Base-by-base conservation (phyloP, 2,329 filamentous ascomycete genomes). In the Ilyonectria destructans region DNA sequence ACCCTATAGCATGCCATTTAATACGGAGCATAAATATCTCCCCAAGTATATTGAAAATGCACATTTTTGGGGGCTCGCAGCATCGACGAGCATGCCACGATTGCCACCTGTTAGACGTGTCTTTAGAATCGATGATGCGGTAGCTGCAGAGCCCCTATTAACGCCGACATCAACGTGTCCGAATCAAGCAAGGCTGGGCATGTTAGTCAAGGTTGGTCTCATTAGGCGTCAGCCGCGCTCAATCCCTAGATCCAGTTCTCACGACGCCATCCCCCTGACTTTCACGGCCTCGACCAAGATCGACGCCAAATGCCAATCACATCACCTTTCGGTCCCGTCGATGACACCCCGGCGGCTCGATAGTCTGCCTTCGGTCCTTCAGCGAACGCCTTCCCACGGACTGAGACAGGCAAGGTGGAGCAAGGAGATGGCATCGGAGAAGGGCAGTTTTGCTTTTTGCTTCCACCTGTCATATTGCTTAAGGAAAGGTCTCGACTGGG, bases 321-420 rank as follows among this genome's bases (percentile, higher is more conserved):
- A 54, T 57, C 45, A 26, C 57, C 57, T 23, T 19, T 51, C 29
- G 45, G 37, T 49, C 60, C 52, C 60, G 54, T 57, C 46, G 35
- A 57, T 52, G 52, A 57, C 52, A 61, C 43, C 46, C 63, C 52
- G 58, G 58, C 63, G 51, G 49, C 49, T 65, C 51, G 49, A 65
- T 65, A 56, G 62, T 60, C 46, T 59, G 45, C 26, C 48, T 59
- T 19, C 40, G 12, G 46, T 26, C 55, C 55, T 45, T 26, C 45
- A 29, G 19, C 54, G 55, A 64, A 58, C 54, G 54, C 62, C 62
- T 54, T 58, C 46, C 26, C 33, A 21, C 29, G 48, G 55, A 26
- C 62, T 35, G 31, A 54, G 51, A 54, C 51, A 35, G 6, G 51
- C 21, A 26, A 37, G 55, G 55, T 46, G 55, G 60, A 58, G 54